A percentile compares a stretch with the other conserved stretches of the same genome.
Conservation (phyloP, 164 flowering plant species). For the Brasenia schreberi region DNA sequence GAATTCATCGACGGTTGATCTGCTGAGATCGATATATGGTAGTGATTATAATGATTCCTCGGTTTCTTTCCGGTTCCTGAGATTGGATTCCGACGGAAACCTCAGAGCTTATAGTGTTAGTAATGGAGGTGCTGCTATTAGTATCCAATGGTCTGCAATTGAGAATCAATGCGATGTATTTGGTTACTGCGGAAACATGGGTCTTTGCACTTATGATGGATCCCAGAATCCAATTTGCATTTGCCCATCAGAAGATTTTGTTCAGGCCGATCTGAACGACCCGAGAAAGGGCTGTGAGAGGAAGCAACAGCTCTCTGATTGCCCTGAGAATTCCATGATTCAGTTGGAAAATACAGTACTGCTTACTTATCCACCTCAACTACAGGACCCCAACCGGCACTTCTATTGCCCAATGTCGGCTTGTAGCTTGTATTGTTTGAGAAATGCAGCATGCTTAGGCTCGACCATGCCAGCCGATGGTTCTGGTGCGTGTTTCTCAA, state of each 20-base stretch:
- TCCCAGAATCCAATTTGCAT: constrained; percentile 43
- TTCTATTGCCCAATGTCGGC: constrained; percentile 33
- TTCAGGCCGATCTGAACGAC: constrained; percentile 41
- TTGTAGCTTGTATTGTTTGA: constrained; percentile 51
- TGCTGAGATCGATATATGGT: constrained; percentile 36
- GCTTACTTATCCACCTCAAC: constrained; percentile 55
- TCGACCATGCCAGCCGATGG: constrained; percentile 67
- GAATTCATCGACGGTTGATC: constrained; percentile 10
- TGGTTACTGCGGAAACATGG: constrained; percentile 74
- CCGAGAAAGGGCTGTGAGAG: constrained; percentile 61
- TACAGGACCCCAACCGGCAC: constrained; percentile 10
- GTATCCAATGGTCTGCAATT: constrained; percentile 64
- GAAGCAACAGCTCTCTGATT: constrained; percentile 42
- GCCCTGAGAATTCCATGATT: constrained; percentile 47
- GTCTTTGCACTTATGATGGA: constrained; percentile 66
- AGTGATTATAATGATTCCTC: constrained; percentile 61
- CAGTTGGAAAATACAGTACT: constrained; percentile 36
- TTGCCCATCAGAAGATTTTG: constrained; percentile 74
- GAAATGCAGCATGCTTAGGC: constrained; percentile 39
- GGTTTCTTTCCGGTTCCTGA: constrained; percentile 42
- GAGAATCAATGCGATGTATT: constrained; percentile 61
- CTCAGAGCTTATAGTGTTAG: constrained; percentile 57
- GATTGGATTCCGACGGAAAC: constrained; percentile 74
- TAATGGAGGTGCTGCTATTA: constrained; percentile 8
- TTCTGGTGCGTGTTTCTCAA: constrained; percentile 49